Base-by-base conservation (phyloP, 768 basidiomycete genomes). In the Basidioascus undulatus region DNA sequence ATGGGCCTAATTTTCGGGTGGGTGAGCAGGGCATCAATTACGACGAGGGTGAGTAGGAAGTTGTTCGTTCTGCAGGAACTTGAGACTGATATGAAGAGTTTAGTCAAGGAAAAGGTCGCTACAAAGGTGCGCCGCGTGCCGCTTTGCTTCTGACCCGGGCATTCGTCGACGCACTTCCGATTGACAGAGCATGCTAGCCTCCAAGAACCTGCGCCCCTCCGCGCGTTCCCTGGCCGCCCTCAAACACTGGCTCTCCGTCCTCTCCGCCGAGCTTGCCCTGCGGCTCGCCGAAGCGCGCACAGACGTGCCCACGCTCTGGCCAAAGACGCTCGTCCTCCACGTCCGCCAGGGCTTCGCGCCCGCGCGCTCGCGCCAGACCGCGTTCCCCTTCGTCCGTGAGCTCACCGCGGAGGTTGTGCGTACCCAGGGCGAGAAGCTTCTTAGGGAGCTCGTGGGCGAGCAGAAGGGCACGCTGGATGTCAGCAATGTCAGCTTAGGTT, bases 131-230 rank as follows among this genome's bases (percentile, higher is more conserved):
- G 18, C 18, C 18, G 27, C 12, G 11, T 43, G 36, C 16, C 37
- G 8, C n/a, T 19, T 10, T 25, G 19, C 30, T 8, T 12, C 32
- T 30, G 6, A 16, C 12, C 53, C 89, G 87, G 94, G 27, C 84
- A 81, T 52, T 80, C 82, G 53, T 82, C 82, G 56, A 65, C 74
- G 13, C 61, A 65, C 0, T 59, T 77, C 24, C n/a, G n/a, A n/a
- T n/a, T n/a, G n/a, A n/a, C 94, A 92, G 62, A 83, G 80, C 51
- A 96, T 96, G 89, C 61, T 84, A 40, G 82, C 84, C 0, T 76
- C 83, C n/a, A 98, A 98, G 57, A 96, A 94, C 52, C 67, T 94
- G 19, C 72, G 76, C 0, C 70, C 72, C 26, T 69, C 78, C 0
- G 46, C 23, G 10, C 13, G 1, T 23, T 5, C 7, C 24, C 0